Conservation (phyloP, 257 asterid genomes). For the Solanum ossicruentum region DNA sequence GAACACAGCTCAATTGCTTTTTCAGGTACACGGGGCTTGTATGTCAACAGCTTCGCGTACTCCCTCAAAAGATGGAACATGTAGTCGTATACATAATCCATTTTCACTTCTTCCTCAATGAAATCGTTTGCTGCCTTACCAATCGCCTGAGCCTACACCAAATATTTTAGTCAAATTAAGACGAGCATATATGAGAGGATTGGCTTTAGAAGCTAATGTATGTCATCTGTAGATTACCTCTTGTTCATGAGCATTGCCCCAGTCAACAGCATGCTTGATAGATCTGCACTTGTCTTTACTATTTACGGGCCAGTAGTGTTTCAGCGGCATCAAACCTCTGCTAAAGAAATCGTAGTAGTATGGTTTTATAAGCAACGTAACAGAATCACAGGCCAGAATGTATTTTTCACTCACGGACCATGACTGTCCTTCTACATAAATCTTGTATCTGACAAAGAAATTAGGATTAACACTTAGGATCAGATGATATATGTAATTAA, state of each 20-base stretch:
- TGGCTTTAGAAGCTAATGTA: background rate
- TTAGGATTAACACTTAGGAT: background rate
- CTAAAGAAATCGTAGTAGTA: conserved; percentile 70
- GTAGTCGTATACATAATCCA: conserved; percentile 75
- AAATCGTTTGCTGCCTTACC: conserved; percentile 56
- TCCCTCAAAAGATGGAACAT: conserved; percentile 65
- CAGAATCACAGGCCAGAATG: conserved; percentile 81
- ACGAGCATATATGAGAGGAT: background rate
- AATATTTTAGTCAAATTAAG: too few relatives aligned
- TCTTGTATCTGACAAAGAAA: conserved; percentile 44
- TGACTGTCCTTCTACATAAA: conserved; percentile 77
- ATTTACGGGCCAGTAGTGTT: conserved; percentile 83
- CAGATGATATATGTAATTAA: background rate
- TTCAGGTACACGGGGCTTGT: conserved; percentile 48
- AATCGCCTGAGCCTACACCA: conserved; percentile 49
- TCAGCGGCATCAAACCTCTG: conserved; percentile 63
- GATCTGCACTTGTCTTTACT: conserved; percentile 61
- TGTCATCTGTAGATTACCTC: conserved; percentile 18
- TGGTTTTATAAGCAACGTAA: conserved; percentile 47
- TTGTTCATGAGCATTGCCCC: conserved; percentile 58
- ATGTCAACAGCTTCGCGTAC: conserved; percentile 59
- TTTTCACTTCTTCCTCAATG: conserved; percentile 36
- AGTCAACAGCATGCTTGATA: conserved; percentile 68
- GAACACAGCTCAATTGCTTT: conserved; percentile 59
- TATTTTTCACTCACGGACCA: conserved; percentile 98